Evolutionary conservation across 768 basidiomycete genomes (phyloP).

Genomic region (Phlebiopsis flavidoalba): DNA sequence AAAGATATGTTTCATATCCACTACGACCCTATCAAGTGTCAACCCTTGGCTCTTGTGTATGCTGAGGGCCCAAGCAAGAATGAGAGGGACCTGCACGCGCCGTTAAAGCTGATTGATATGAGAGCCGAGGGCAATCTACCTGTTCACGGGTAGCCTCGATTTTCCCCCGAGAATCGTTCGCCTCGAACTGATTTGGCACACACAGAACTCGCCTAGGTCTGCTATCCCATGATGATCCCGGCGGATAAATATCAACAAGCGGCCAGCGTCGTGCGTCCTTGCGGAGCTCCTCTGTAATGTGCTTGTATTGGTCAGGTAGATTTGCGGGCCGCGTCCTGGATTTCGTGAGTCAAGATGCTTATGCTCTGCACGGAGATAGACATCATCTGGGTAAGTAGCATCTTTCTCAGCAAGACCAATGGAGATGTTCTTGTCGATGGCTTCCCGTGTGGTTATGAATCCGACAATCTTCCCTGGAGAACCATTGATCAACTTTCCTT

Average conservation of each 20-base stretch:
- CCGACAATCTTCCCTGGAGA: conserved; percentile 51
- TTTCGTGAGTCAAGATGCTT: not conserved
- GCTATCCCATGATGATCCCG: not conserved
- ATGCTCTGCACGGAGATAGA: too few species aligned
- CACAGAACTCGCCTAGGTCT: conserved; percentile 33
- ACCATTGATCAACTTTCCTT: conserved; percentile 67
- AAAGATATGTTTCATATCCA: conserved; percentile 70
- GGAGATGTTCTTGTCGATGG: not conserved
- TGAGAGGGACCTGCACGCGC: conserved; percentile 42
- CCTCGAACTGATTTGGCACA: conserved; percentile 51
- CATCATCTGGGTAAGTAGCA: too few species aligned
- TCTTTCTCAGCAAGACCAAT: too few species aligned
- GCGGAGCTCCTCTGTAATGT: not conserved
- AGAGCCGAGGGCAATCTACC: conserved; percentile 27
- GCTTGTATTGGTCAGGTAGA: not conserved
- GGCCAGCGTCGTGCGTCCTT: not conserved
- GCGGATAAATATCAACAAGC: too few species aligned
- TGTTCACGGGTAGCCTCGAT: conserved; percentile 58
- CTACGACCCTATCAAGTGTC: conserved; percentile 76
- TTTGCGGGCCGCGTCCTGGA: not conserved
- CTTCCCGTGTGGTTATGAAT: conserved; percentile 30
- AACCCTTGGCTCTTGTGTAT: conserved; percentile 91
- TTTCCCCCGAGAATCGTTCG: conserved; percentile 36
- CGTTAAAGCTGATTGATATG: not conserved
- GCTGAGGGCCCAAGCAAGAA: conserved; percentile 78